phyloP scores from a whole-genome alignment of 768 basidiomycete genomes.

The Boletus eberwhitei region DNA sequence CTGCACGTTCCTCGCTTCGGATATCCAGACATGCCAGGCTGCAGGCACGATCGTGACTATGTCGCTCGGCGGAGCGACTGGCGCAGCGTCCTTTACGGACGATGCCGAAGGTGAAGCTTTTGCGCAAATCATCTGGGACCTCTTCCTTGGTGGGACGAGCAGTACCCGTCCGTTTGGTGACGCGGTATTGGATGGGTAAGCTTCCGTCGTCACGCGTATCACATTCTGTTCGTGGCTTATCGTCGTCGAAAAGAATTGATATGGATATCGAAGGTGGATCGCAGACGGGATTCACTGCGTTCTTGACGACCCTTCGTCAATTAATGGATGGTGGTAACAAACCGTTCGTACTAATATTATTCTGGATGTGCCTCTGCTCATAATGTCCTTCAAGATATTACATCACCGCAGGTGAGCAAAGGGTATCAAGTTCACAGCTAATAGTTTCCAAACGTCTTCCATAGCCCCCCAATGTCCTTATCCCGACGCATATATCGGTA shows the following conservation, averaged over 20 bases:
- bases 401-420: conserved; percentile 36
- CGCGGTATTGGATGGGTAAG: conserved; percentile 70
- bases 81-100: conserved; percentile 55
- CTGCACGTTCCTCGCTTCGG: conserved; percentile 56
- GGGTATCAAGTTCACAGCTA: not conserved
- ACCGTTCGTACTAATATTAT: conserved; percentile 12
- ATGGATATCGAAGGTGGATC: conserved; percentile 49
- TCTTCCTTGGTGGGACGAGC: conserved; percentile 67
- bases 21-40: conserved; percentile 62
- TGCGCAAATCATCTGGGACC: conserved; percentile 63
- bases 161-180: conserved; percentile 66
- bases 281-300: conserved; percentile 31
- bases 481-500: conserved; percentile 45
- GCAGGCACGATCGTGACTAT: conserved; percentile 61
- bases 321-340: conserved; percentile 29
- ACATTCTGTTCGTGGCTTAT: not conserved
- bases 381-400: conserved; percentile 35
- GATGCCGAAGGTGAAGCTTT: conserved; percentile 57
- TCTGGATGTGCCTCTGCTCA: conserved; percentile 1
- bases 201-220: not conserved
- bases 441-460: not conserved
- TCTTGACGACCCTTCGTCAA: conserved; percentile 29
- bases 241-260: conserved; percentile 32
- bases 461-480: conserved; percentile 44
- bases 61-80: conserved; percentile 63